Percentiles rank a stretch among this genome's conserved stretches.
Conservation (phyloP, 108 stramenopile species). For the Cafeteria roenbergensis region DNA sequence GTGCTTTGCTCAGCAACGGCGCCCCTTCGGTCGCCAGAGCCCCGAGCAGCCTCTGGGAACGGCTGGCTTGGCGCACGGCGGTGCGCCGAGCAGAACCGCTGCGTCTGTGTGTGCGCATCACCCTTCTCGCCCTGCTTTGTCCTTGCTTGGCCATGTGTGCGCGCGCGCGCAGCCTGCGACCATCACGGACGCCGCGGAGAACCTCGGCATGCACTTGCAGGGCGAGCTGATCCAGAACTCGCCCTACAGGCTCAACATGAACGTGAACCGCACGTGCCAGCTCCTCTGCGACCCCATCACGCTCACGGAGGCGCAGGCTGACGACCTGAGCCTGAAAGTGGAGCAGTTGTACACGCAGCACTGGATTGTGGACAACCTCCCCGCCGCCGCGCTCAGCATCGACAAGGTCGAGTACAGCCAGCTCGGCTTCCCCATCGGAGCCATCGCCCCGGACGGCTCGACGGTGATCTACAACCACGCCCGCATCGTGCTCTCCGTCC, state of each 20-base stretch:
- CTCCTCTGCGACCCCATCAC: constrained; percentile 69
- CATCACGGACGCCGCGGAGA: constrained; percentile 53
- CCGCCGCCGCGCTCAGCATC: constrained; percentile 61
- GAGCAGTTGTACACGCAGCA: constrained; percentile 83
- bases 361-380: constrained; percentile 94
- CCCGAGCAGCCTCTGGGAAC: no score
- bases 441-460: constrained; percentile 24
- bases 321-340: constrained; percentile 71
- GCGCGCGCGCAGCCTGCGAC: background rate
- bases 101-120: background rate
- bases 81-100: no score
- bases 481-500: constrained; percentile 74
- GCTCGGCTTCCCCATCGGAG: constrained; percentile 83
- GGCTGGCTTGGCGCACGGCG: no score
- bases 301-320: constrained; percentile 69
- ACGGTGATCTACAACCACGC: constrained; percentile 74
- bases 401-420: constrained; percentile 63
- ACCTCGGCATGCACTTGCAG: constrained; percentile 90
- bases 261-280: constrained; percentile 75
- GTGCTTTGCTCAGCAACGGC: no score
- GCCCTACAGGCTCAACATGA: constrained; percentile 83
- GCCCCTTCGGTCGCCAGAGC: no score
- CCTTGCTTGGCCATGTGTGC: background rate
- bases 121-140: background rate
- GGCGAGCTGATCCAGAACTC: constrained; percentile 92